These are phyloP conservation scores for Podospora australis DNA, from an alignment of 495 filamentous ascomycete genomes.

Conservation along the genomic window DNA sequence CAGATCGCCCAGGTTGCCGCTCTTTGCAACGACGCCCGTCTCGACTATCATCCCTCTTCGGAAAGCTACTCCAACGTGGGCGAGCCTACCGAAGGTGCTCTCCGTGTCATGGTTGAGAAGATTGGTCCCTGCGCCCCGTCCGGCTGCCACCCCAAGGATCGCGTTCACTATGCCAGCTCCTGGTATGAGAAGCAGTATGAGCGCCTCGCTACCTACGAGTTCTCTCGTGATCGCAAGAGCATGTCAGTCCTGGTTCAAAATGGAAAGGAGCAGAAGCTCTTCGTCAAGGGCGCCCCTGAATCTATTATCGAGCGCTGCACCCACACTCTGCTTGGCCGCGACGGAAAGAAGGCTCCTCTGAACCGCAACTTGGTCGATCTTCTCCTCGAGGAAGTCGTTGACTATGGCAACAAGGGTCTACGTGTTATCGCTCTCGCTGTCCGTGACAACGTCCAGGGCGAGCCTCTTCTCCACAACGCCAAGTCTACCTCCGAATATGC, in stretches of 20 bases:
- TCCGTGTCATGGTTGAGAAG: slow-evolving; percentile 90
- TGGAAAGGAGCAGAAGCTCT: slow-evolving; percentile 62
- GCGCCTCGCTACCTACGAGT: slow-evolving; percentile 85
- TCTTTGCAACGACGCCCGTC: slow-evolving; percentile 79
- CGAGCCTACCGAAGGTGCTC: slow-evolving; percentile 91
- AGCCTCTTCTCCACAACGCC: slow-evolving; percentile 64
- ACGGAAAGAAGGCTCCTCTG: slow-evolving; percentile 68
- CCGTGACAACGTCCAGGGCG: slow-evolving; percentile 62
- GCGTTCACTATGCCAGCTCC: slow-evolving; percentile 70
- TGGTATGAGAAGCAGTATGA: slow-evolving; percentile 74
- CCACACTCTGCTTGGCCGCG: slow-evolving; percentile 62
- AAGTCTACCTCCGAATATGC: slow-evolving; percentile 78
- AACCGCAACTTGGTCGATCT: slow-evolving; percentile 58
- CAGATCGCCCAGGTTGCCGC: slow-evolving; percentile 84
- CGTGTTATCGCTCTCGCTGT: slow-evolving; percentile 91
- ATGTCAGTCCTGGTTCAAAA: slow-evolving; percentile 91
- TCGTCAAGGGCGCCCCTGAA: slow-evolving; percentile 97
- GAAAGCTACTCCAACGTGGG: slow-evolving; percentile 77
- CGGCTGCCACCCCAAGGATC: slow-evolving; percentile 41
- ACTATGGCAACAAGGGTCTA: slow-evolving; percentile 86
- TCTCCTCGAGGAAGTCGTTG: slow-evolving; percentile 69
- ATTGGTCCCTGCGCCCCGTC: slow-evolving; percentile 57
- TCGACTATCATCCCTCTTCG: slow-evolving; percentile 74
- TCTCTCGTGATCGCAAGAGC: slow-evolving; percentile 96
- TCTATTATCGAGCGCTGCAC: slow-evolving; percentile 88